Base-by-base conservation (phyloP, 169 alveolate species). In the Plasmodium yoelii region DNA sequence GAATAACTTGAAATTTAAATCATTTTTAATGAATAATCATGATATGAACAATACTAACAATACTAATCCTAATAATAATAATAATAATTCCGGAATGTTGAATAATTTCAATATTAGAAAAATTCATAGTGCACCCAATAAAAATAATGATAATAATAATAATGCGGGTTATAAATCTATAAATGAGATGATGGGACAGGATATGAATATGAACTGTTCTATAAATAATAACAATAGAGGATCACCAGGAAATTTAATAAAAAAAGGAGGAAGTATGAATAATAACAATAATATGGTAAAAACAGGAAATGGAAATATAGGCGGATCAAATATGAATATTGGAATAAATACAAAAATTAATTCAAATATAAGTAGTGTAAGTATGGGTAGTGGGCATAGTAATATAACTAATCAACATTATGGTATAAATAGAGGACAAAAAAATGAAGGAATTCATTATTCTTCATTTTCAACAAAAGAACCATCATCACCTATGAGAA, bases 401-500 rank as follows among this genome's bases (percentile, higher is more conserved):
- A 34, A 34, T 34, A 34, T 34, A 3, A 34, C 42, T 34, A 64
- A 22, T 69, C 63, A 77, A 26, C 53, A 57, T 24, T 77, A 57
- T 44, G 65, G 65, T 24, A n/a, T 77, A 3, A 64, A 42, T 34
- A 63, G 65, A 57, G 5, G 18, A 0, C 49, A 49, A 22, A 77
- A 65, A 56, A 64, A 42, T 8, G 77, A 77, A 0, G 69, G 49
- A 9, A 6, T 73, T 44, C 65, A 77, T 42, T 53, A 71, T 34
- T 39, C 77, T 46, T 34, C 88, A 8, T 77, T 49, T 24, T 69
- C 73, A 22, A 77, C 59, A 5, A 57, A 63, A 26, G 77, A 64
- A 13, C 53, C 75, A 1, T 77, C 88, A 6, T 15, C 75, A 4
- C 64, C 77, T 12, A 75, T 77, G 77, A 77, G 88, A 64, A 63